Evolutionary conservation across 495 filamentous ascomycete genomes (phyloP), one percentile per base, ranked within the genome.

Genomic region (Penicillium crystallinum): DNA sequence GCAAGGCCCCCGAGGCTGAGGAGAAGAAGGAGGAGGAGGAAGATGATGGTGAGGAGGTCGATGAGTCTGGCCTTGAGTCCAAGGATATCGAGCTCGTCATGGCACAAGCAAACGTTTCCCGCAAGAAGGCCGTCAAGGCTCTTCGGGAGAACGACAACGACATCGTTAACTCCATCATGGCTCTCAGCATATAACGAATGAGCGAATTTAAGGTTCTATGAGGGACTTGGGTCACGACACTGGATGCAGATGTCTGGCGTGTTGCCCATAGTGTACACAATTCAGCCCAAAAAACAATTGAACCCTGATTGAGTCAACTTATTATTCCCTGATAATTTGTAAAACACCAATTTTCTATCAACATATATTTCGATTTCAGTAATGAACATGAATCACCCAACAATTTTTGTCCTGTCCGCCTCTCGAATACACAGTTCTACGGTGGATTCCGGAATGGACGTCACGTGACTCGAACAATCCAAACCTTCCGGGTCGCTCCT

Each of bases 81-180:
- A 99, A 99, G 83, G 93, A 99, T 68, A 97, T 99, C 63, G 95
- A 99, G 68, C 79, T 99, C 30, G 93, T 99, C 68, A 97, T 97
- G 91, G 89, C 90, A 55, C 89, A 98, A 78, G 93, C 93, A 53
- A 93, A 78, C 64, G 93, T 99, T 49, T 93, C 88, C 54, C 79
- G 93, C 66, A 97, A 95, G 80, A 97, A 97, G 82, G 93, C 93
- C 49, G 85, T 97, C 78, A 97, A 96, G 76, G 95, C 95, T 25
- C 79, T 99, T 54, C 92, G 93, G 79, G 90, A 97, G 80, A 97
- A 99, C 72, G 90, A 97, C 75, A 96, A 97, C 64, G 95, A 99
- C 72, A 97, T 99, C 77, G 95, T 99, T 75, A 97, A 97, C 83
- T 96, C 92, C 52, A 98, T 98, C 77, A 98, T 98, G 93, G 90